Evolutionary conservation across 2,329 filamentous ascomycete species (phyloP), one percentile per base, ranked within the genome.

Genomic region (Hypoxylon sp.): DNA sequence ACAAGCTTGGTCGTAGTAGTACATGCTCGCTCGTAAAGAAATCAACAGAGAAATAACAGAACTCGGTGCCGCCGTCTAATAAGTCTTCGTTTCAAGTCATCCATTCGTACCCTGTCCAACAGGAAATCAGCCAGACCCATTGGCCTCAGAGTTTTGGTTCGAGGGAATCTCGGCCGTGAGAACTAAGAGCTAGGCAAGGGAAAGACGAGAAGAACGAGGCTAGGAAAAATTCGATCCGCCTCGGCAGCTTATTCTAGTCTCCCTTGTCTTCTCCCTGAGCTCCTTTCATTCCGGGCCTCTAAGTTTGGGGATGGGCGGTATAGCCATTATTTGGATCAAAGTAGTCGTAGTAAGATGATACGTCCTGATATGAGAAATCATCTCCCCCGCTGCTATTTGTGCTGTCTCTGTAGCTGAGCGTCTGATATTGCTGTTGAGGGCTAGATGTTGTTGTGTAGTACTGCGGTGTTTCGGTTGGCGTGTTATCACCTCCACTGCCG

Each of bases 371-470:
- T 19, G 71, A 58, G 8, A 51, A 68, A 52, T 74, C 71, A 8
- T 72, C 73, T 1, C 64, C 70, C 5, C 70, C 70, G 47, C 69
- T 70, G 56, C 73, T 74, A 39, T 69, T 68, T 16, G 57, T 54
- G 9, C 61, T 66, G 52, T 63, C 62, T 25, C 59, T 65, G 39
- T 68, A 67, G 46, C 61, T 71, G 12, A 48, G 43, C 2, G 61
- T 50, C 43, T 65, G 70, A 23, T 70, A 69, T 60, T 69, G 73
- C 30, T 80, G 55, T 77, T 77, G 52, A 77, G 81, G 56, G 27
- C 65, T 66, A 2, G 71, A 67, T n/a, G 63, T 61, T 7, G 23
- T 47, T n/a, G 53, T 47, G 30, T 50, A 46, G 11, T 58, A 29
- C 23, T 50, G 54, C 3, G 41, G 43, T 30, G 45, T 58, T 30